Evolutionary conservation across 805 yeast species (phyloP).

Genomic region (Ogataea nonfermentans): DNA sequence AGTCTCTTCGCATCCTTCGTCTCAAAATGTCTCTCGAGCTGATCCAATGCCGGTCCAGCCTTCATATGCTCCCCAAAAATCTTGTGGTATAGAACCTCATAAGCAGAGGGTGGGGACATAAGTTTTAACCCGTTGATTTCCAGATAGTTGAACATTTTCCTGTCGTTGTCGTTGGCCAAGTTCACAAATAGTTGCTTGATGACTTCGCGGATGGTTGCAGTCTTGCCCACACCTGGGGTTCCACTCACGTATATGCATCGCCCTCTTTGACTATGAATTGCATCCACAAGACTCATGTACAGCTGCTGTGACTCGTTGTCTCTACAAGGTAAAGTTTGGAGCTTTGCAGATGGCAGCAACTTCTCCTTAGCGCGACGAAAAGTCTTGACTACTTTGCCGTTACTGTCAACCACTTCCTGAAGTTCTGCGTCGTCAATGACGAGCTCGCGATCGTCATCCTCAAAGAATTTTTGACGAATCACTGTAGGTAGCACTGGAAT

Average conservation of each 20-base stretch:
- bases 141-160: constrained; percentile 57
- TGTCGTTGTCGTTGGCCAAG: constrained; percentile 20
- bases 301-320: constrained; percentile 77
- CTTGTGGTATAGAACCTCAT: constrained; percentile 79
- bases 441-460: constrained; percentile 19
- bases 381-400: constrained; percentile 21
- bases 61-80: constrained; percentile 59
- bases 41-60: constrained; percentile 60
- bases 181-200: constrained; percentile 56
- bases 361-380: constrained; percentile 40
- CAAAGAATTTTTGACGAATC: constrained; percentile 17
- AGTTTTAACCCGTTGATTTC: constrained; percentile 92
- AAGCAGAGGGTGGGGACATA: constrained; percentile 74
- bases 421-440: constrained; percentile 21
- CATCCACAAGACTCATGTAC: constrained; percentile 64
- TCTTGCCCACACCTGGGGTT: constrained; percentile 97
- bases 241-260: constrained; percentile 91
- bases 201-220: constrained; percentile 89
- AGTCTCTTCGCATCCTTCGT: constrained; percentile 34
- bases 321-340: constrained; percentile 72
- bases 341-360: constrained; percentile 39
- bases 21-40: constrained; percentile 69
- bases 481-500: constrained; percentile 15
- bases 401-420: constrained; percentile 10
- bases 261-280: constrained; percentile 70